Conservation (phyloP, 2,329 filamentous ascomycete species). For the Aureobasidium sp. region DNA sequence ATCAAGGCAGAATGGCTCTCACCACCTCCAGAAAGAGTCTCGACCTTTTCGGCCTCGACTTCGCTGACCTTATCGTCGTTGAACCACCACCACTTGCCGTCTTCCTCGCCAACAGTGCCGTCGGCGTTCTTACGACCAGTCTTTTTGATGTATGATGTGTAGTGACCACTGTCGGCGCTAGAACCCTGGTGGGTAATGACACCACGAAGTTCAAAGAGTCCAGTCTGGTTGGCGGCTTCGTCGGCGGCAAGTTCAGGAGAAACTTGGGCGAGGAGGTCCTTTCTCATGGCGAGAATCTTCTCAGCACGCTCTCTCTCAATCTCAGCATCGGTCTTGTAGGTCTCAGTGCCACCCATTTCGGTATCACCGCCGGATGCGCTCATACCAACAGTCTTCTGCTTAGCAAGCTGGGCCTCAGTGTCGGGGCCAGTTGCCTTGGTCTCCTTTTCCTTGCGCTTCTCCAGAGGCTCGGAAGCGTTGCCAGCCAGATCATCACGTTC, state of each 20-base stretch:
- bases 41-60: conserved; percentile 84
- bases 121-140: conserved; percentile 61
- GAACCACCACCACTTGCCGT: conserved; percentile 99
- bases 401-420: conserved; percentile 37
- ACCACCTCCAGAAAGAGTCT: conserved; percentile 81
- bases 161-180: conserved; percentile 94
- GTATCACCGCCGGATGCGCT: conserved; percentile 50
- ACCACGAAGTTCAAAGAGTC: conserved; percentile 87
- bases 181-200: conserved; percentile 95
- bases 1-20: conserved; percentile 79
- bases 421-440: conserved; percentile 25
- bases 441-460: conserved; percentile 77
- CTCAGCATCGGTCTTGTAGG: conserved; percentile 91
- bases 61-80: conserved; percentile 97
- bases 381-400: conserved; percentile 39
- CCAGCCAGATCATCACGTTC: conserved; percentile 43
- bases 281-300: conserved; percentile 70
- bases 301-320: conserved; percentile 77
- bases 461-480: conserved; percentile 57
- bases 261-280: conserved; percentile 74
- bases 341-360: conserved; percentile 69
- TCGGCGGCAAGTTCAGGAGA: conserved; percentile 67
- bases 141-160: conserved; percentile 98
- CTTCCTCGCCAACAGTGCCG: conserved; percentile 70
- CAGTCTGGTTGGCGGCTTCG: conserved; percentile 81